A percentile compares a stretch with the other conserved stretches of the same genome.
These are phyloP conservation scores for Sicyos baderoa DNA, from an alignment of 306 rosid genomes.

Conservation along the genomic window DNA sequence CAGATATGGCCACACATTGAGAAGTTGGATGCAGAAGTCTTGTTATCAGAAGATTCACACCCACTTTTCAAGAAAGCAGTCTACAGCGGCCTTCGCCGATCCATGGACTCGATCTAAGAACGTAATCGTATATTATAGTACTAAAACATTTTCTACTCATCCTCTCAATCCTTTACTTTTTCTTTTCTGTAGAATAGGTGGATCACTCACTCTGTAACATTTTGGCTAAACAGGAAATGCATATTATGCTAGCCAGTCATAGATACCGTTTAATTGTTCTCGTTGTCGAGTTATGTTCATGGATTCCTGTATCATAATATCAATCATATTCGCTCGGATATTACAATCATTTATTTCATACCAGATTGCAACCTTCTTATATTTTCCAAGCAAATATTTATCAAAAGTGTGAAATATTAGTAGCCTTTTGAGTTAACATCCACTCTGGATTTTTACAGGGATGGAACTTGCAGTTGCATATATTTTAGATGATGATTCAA, in stretches of 20 bases:
- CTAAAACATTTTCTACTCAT: background rate
- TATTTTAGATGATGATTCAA: background rate
- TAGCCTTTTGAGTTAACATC: background rate
- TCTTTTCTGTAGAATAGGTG: conserved; percentile 5
- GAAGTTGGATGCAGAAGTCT: conserved; percentile 66
- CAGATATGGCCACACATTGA: conserved; percentile 88
- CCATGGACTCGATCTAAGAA: conserved; percentile 33
- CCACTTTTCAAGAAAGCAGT: conserved; percentile 58
- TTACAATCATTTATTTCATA: background rate
- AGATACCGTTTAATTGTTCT: background rate
- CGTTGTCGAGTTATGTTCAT: background rate
- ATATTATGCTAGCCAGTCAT: background rate
- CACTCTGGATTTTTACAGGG: background rate
- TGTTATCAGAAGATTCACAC: conserved; percentile 48
- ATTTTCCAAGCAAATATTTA: background rate
- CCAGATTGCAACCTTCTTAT: background rate
- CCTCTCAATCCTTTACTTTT: background rate
- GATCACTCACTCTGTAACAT: conserved; percentile 8
- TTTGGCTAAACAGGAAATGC: background rate
- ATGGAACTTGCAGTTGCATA: background rate
- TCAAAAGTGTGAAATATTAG: background rate
- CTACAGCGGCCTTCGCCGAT: conserved; percentile 61
- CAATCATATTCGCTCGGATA: background rate
- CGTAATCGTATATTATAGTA: background rate
- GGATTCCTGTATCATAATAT: conserved; percentile 9